phyloP scores from a whole-genome alignment of 805 yeast species.

The Candida vartiovaarae region DNA sequence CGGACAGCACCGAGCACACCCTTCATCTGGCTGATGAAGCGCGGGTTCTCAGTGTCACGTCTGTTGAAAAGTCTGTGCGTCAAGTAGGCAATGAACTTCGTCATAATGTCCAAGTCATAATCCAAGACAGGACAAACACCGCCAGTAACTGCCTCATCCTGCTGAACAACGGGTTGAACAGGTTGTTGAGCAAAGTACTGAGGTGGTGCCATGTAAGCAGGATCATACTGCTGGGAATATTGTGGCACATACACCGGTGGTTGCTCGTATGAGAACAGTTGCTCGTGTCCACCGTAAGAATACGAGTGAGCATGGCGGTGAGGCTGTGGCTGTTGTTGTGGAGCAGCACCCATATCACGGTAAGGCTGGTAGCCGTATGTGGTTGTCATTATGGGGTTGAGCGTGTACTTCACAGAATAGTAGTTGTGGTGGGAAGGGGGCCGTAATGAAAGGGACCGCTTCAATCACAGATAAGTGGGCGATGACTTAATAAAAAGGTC shows the following conservation, averaged over 20 bases:
- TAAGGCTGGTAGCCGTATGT: slow-evolving; percentile 16
- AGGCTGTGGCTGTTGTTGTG: slow-evolving; percentile 1
- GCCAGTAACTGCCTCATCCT: slow-evolving; percentile 35
- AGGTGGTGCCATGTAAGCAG: not conserved
- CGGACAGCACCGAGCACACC: slow-evolving; percentile 82
- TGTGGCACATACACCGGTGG: slow-evolving; percentile 3
- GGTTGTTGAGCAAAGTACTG: not conserved
- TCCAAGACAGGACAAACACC: slow-evolving; percentile 76
- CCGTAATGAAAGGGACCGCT: too few relatives aligned
- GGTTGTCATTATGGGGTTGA: slow-evolving; percentile 12
- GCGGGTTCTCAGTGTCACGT: slow-evolving; percentile 28
- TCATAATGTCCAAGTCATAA: slow-evolving; percentile 72
- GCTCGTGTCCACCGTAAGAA: not conserved
- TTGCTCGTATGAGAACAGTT: not conserved
- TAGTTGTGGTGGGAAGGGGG: too few relatives aligned
- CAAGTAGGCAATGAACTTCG: slow-evolving; percentile 72
- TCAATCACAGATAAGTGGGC: slow-evolving; percentile 12
- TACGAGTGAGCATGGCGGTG: slow-evolving; percentile 2
- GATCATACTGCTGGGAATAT: slow-evolving; percentile 1
- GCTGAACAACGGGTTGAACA: slow-evolving; percentile 4
- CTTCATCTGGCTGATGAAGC: slow-evolving; percentile 52
- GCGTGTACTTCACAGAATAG: too few relatives aligned
- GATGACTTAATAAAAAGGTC: slow-evolving; percentile 40
- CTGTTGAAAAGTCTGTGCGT: slow-evolving; percentile 61
- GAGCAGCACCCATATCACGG: slow-evolving; percentile 1